Evolutionary conservation across 129 eudicot species (phyloP).

Genomic region (Sambucus nigra): DNA sequence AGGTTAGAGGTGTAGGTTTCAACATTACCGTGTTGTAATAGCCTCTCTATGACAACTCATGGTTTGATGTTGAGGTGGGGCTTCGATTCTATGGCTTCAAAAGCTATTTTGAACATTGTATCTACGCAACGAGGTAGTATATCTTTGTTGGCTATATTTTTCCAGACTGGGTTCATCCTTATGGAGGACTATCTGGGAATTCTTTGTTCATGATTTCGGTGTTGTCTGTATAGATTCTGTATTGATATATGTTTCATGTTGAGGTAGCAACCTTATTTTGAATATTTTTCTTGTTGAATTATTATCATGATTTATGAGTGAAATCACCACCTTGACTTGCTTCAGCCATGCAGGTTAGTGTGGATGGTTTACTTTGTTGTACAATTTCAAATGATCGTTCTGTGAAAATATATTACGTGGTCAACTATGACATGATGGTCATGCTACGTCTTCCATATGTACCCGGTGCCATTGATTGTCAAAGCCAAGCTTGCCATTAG

Average conservation of each 20-base stretch:
- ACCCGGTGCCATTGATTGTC: constrained; percentile 78
- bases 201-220: background rate
- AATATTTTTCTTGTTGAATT: background rate
- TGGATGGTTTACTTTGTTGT: constrained; percentile 90
- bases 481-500: constrained; percentile 85
- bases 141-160: background rate
- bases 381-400: constrained; percentile 77
- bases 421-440: constrained; percentile 94
- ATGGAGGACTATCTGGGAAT: no score
- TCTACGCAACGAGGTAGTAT: no score
- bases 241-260: background rate
- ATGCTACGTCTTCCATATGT: constrained; percentile 80
- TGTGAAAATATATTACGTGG: constrained; percentile 86
- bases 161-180: background rate
- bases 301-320: no score
- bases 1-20: no score
- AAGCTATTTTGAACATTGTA: no score
- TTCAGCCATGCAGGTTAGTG: constrained; percentile 62
- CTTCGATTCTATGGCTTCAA: no score
- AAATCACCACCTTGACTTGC: constrained; percentile 20
- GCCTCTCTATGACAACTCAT: no score
- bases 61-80: no score
- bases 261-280: background rate
- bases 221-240: background rate
- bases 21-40: no score